These are phyloP conservation scores for Chlorella sp. DNA, from an alignment of 139 green algal species.

Conservation along the genomic window DNA sequence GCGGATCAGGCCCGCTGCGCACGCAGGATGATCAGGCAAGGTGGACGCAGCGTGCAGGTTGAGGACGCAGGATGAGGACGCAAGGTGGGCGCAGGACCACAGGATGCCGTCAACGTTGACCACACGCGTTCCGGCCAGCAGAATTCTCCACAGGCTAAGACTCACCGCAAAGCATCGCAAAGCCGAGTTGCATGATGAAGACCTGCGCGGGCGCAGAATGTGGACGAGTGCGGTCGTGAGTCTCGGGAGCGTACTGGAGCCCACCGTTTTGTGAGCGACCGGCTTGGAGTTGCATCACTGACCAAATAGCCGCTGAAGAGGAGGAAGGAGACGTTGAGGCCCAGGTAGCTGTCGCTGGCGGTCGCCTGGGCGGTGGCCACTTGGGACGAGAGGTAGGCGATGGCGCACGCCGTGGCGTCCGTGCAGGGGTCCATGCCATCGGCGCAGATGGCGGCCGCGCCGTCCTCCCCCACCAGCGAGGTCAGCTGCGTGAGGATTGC, in stretches of 20 bases:
- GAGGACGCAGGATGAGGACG: too few relatives aligned
- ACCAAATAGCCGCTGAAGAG: constrained; percentile 50
- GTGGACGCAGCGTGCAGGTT: too few relatives aligned
- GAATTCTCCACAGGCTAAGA: not conserved
- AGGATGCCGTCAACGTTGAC: too few relatives aligned
- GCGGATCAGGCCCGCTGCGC: constrained; percentile 52
- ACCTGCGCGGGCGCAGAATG: constrained; percentile 23
- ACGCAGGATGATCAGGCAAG: not conserved
- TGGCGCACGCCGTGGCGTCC: not conserved
- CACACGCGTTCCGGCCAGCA: not conserved
- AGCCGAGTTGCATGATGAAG: constrained; percentile 83
- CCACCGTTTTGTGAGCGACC: not conserved
- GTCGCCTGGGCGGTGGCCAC: not conserved
- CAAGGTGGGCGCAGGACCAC: too few relatives aligned
- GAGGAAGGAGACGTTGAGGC: constrained; percentile 44
- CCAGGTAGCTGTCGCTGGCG: not conserved
- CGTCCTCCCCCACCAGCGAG: not conserved
- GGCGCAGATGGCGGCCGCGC: not conserved
- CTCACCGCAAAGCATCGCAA: constrained; percentile 52
- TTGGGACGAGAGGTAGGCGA: not conserved
- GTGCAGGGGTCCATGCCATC: not conserved
- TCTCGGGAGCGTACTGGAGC: too few relatives aligned
- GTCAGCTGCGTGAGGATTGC: not conserved
- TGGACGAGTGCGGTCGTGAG: not conserved
- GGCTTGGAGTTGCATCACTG: not conserved